Conservation (phyloP, 225 moss, liverwort and hornwort species). For the Pseudoscleropodium purum region DNA sequence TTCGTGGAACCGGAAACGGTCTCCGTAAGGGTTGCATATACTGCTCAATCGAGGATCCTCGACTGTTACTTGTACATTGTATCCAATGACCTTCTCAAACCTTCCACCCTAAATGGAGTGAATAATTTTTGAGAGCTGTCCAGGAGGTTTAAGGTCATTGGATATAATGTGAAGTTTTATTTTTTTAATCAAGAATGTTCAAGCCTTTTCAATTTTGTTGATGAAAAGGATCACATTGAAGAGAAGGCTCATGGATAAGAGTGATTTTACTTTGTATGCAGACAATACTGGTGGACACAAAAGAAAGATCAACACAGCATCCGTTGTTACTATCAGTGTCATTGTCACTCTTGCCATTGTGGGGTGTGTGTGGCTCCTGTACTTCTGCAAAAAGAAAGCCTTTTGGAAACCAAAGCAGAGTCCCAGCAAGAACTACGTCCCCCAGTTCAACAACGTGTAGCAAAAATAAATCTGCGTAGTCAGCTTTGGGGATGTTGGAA, state of each 20-base stretch:
- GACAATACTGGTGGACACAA: not conserved
- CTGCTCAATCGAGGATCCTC: not conserved
- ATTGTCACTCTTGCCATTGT: slow-evolving; percentile 19
- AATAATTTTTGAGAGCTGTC: not conserved
- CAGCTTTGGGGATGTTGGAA: not conserved
- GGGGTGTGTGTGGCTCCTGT: not conserved
- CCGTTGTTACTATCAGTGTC: slow-evolving; percentile 26
- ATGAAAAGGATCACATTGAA: not conserved
- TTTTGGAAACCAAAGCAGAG: not conserved
- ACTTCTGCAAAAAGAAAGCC: slow-evolving; percentile 4
- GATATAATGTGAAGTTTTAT: not conserved
- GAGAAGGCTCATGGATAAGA: no score
- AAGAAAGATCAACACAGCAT: slow-evolving; percentile 14
- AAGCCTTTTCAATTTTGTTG: not conserved
- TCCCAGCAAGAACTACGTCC: slow-evolving; percentile 2
- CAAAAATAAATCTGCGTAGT: not conserved
- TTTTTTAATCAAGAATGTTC: not conserved
- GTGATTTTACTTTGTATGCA: not conserved
- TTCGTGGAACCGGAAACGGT: not conserved
- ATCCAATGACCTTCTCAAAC: not conserved
- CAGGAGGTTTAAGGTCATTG: no score
- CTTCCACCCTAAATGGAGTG: not conserved
- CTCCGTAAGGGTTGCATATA: not conserved
- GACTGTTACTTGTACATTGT: not conserved
- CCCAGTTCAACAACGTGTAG: slow-evolving; percentile 21